Evolutionary conservation across 805 yeast genomes (phyloP).

Genomic region (Saccharomycopsis babjevae): DNA sequence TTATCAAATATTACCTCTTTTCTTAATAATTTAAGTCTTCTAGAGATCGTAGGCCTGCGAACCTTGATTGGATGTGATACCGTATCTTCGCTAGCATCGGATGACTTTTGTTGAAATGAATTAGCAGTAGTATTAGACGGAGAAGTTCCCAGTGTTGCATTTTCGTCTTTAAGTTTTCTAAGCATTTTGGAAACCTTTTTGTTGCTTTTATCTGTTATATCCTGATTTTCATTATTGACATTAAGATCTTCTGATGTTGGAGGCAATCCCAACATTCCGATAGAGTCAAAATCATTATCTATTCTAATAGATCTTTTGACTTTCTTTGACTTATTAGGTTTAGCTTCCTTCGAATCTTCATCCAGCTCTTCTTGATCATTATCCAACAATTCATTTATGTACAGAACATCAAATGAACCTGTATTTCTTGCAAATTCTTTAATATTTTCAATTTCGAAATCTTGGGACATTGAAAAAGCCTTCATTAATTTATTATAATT

Average conservation of each 20-base stretch:
- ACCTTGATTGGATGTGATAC: neutral
- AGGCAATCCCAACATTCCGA: neutral
- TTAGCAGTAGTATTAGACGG: neutral
- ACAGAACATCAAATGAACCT: neutral
- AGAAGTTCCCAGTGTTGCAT: neutral
- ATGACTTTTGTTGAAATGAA: neutral
- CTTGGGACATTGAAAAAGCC: slow-evolving; percentile 39
- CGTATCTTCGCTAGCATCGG: neutral
- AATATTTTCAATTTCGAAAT: slow-evolving; percentile 20
- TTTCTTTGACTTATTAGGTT: neutral
- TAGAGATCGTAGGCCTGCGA: slow-evolving; percentile 7
- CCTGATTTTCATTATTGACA: neutral
- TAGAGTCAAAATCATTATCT: neutral
- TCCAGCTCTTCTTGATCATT: neutral
- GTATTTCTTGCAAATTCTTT: slow-evolving; percentile 5
- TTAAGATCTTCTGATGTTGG: neutral
- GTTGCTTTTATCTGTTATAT: neutral
- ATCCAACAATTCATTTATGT: neutral
- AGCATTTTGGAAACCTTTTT: neutral
- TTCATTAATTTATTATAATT: slow-evolving; percentile 47
- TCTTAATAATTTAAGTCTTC: slow-evolving; percentile 24
- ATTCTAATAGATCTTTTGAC: neutral
- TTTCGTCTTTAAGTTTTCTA: neutral
- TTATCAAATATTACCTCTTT: slow-evolving; percentile 54
- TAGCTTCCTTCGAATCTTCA: neutral